Percentiles rank a stretch among this genome's conserved stretches.
Evolutionary conservation across 164 flowering plant genomes (phyloP).

Genomic region (Vitis riparia): DNA sequence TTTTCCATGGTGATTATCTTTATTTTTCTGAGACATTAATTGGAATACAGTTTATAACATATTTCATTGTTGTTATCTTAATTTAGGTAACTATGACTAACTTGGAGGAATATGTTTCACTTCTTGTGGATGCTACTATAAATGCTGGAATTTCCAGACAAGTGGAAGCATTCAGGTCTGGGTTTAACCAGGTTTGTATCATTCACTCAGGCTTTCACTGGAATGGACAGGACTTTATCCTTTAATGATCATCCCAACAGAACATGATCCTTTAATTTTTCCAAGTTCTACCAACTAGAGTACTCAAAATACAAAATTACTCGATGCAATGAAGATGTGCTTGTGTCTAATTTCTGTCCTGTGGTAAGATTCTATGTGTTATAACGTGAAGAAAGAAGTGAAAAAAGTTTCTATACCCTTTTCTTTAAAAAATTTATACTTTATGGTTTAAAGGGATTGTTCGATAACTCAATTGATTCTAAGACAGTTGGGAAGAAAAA

Average conservation of each 20-base stretch:
- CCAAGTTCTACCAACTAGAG: too few species aligned
- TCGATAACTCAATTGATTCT: too few species aligned
- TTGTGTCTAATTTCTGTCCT: too few species aligned
- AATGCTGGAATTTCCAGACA: slow-evolving; percentile 74
- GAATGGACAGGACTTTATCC: background rate
- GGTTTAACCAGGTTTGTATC: slow-evolving; percentile 79
- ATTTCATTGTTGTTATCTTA: slow-evolving; percentile 5
- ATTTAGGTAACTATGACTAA: slow-evolving; percentile 63
- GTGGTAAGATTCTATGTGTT: too few species aligned
- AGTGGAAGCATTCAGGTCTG: slow-evolving; percentile 88
- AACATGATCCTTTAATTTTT: too few species aligned
- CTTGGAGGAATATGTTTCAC: slow-evolving; percentile 78
- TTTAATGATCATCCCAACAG: background rate
- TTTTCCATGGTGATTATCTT: background rate
- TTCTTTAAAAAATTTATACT: too few species aligned
- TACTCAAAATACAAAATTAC: too few species aligned
- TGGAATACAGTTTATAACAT: background rate
- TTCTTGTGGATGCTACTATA: slow-evolving; percentile 76
- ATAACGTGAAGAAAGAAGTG: too few species aligned
- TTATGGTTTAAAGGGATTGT: too few species aligned
- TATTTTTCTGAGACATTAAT: slow-evolving; percentile 1
- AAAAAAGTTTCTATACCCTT: too few species aligned
- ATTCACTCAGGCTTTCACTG: background rate
- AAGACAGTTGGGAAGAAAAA: too few species aligned
- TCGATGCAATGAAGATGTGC: too few species aligned